These are phyloP conservation scores for Mycena olivaceomarginata DNA, from an alignment of 768 basidiomycete species.

Conservation along the genomic window DNA sequence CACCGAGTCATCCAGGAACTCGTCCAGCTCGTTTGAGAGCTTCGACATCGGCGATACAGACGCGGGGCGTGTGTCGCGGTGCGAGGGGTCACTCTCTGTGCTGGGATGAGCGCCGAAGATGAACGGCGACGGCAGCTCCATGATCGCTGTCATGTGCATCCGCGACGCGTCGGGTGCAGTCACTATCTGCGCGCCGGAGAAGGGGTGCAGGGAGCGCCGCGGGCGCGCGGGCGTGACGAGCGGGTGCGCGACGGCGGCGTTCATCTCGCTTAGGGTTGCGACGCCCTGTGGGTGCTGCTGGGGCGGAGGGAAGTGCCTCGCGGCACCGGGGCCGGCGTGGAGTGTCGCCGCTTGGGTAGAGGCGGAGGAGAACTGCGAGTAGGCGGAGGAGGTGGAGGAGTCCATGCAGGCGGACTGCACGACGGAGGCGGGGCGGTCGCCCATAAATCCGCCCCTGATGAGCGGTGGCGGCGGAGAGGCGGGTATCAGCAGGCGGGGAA, in stretches of 20 bases:
- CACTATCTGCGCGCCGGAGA: constrained; percentile 14
- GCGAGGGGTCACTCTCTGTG: not conserved
- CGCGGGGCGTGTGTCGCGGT: not conserved
- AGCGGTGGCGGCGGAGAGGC: not conserved
- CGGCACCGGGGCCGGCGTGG: not conserved
- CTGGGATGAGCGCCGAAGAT: not conserved
- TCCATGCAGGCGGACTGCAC: constrained; percentile 29
- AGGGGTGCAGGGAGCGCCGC: constrained; percentile 16
- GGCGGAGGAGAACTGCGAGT: constrained; percentile 1
- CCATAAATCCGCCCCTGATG: not conserved
- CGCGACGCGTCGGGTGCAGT: constrained; percentile 4
- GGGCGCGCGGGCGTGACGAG: not conserved
- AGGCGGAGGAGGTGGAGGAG: constrained; percentile 9
- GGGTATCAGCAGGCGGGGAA: constrained; percentile 15
- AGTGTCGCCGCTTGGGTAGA: not conserved
- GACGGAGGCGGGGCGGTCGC: not conserved
- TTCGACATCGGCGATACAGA: constrained; percentile 16
- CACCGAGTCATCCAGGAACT: constrained; percentile 1
- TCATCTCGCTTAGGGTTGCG: not conserved
- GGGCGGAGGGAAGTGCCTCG: not conserved
- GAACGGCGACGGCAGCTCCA: constrained; percentile 29
- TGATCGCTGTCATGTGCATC: constrained; percentile 13
- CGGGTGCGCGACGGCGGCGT: constrained; percentile 6
- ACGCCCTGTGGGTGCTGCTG: not conserved
- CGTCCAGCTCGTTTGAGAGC: constrained; percentile 22